Conservation (phyloP, 2,329 filamentous ascomycete species). For the Zymoseptoria crescenta region DNA sequence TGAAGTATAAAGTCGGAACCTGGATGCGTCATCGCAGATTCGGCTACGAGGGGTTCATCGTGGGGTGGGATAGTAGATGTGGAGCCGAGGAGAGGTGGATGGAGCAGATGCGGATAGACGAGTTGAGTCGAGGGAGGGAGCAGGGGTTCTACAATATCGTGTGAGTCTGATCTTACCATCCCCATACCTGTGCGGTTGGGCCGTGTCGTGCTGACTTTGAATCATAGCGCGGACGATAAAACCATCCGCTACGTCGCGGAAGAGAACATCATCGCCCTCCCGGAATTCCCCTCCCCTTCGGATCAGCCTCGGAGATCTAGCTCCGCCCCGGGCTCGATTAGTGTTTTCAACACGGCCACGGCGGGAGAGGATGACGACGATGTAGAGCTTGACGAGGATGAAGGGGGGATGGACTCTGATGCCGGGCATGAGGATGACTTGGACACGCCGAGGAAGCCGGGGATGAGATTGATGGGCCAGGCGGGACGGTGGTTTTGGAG, state of each 20-base stretch:
- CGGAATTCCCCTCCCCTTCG: conserved; percentile 17
- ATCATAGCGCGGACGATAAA: conserved; percentile 54
- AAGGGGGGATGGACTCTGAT: background rate
- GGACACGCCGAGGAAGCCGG: conserved; percentile 30
- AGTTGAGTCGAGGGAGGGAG: conserved; percentile 49
- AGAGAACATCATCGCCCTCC: conserved; percentile 66
- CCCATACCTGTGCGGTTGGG: background rate
- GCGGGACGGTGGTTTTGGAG: conserved; percentile 85
- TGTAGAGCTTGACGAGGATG: background rate
- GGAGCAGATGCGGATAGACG: conserved; percentile 55
- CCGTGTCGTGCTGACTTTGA: background rate
- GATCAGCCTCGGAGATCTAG: background rate
- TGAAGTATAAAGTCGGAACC: conserved; percentile 68
- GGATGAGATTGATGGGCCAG: conserved; percentile 55
- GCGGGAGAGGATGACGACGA: background rate
- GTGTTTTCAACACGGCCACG: background rate
- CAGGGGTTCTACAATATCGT: conserved; percentile 81
- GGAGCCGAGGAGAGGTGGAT: conserved; percentile 56
- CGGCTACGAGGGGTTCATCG: conserved; percentile 70
- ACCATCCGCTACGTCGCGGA: conserved; percentile 69
- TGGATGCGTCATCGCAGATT: conserved; percentile 79
- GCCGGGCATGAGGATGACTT: background rate
- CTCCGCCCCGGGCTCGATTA: background rate
- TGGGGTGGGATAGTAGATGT: conserved; percentile 70
- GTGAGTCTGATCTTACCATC: conserved; percentile 49